Evolutionary conservation across 441 rosid species (phyloP).

Genomic region (Erodium moschatum): DNA sequence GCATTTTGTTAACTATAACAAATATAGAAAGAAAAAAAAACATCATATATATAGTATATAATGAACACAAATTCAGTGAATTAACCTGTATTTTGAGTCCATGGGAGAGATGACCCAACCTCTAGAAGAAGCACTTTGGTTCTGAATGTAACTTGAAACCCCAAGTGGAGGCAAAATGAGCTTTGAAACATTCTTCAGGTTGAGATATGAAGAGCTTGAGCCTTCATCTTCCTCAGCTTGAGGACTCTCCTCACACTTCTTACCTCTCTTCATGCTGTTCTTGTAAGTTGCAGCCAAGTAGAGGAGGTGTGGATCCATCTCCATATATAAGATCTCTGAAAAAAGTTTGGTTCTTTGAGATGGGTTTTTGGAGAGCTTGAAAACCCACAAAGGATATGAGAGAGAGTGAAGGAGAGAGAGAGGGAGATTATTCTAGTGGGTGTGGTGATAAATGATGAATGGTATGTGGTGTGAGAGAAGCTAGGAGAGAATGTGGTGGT

Average conservation of each 20-base stretch:
- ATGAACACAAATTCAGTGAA: background rate
- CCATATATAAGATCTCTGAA: background rate
- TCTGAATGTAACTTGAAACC: background rate
- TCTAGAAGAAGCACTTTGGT: background rate
- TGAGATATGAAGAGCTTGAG: background rate
- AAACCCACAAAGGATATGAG: background rate
- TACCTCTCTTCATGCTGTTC: slow-evolving; percentile 21
- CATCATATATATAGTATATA: background rate
- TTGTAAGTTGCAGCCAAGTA: slow-evolving; percentile 10
- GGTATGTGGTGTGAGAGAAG: background rate
- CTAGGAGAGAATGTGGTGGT: background rate
- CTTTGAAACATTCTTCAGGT: background rate
- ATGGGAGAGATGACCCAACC: background rate
- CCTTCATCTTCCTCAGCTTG: background rate
- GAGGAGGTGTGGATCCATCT: background rate
- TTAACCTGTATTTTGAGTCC: background rate
- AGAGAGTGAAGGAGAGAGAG: background rate
- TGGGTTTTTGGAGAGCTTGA: background rate
- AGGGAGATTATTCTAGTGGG: background rate
- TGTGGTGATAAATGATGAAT: background rate
- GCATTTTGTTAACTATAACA: background rate
- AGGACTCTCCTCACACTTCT: background rate
- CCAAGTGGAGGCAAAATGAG: background rate
- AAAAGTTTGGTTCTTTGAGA: background rate
- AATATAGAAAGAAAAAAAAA: too few species aligned